Evolutionary conservation across 192 early-diverging fungal species (phyloP).

Genomic region (Coemansia sp.): DNA sequence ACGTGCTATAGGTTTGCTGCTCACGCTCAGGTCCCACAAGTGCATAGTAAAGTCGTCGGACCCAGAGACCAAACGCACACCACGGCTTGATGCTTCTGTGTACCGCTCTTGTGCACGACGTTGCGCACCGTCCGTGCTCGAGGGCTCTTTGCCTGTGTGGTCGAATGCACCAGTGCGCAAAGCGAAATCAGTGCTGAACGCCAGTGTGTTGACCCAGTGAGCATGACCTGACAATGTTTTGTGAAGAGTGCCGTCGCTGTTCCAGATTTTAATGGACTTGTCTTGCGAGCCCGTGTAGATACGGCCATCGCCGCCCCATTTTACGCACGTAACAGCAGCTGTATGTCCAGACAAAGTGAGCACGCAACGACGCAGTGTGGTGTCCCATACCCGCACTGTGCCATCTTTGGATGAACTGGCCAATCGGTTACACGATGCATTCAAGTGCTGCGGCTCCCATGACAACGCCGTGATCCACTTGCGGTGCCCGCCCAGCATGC

Average conservation of each 20-base stretch:
- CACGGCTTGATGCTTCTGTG: conserved; percentile 63
- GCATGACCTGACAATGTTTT: conserved; percentile 88
- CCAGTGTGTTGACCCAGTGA: conserved; percentile 96
- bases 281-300: conserved; percentile 92
- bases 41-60: conserved; percentile 98
- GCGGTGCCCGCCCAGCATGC: conserved; percentile 79
- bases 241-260: conserved; percentile 77
- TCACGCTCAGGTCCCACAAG: conserved; percentile 83
- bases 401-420: conserved; percentile 92
- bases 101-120: conserved; percentile 77
- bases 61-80: conserved; percentile 85
- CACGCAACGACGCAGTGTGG: conserved; percentile 66
- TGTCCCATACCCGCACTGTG: conserved; percentile 94
- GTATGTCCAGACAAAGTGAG: conserved; percentile 88
- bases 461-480: conserved; percentile 88
- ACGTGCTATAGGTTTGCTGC: conserved; percentile 78
- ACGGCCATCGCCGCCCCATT: conserved; percentile 95
- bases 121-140: conserved; percentile 67
- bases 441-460: conserved; percentile 92
- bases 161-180: conserved; percentile 89
- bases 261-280: conserved; percentile 96
- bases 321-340: conserved; percentile 87
- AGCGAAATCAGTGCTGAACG: conserved; percentile 87
- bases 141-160: conserved; percentile 69
- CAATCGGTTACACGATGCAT: conserved; percentile 73